Percentiles rank a stretch among this genome's conserved stretches.
Conservation (phyloP, 2,329 filamentous ascomycete genomes). For the Furcasterigmium furcatum region DNA sequence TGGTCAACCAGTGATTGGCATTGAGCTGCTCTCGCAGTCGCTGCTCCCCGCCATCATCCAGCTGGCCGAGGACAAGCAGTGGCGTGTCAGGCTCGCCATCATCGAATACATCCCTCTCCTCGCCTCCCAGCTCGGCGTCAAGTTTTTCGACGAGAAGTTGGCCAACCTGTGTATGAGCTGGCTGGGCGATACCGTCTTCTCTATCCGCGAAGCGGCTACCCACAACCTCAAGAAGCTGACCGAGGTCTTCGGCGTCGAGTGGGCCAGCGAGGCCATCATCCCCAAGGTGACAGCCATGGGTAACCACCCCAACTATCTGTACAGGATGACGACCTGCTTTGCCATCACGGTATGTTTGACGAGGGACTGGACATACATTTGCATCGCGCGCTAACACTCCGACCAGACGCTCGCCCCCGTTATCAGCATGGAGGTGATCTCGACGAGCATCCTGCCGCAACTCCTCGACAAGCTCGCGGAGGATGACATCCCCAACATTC, state of each 20-base stretch:
- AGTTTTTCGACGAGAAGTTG: slow-evolving; percentile 98
- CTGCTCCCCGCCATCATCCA: slow-evolving; percentile 96
- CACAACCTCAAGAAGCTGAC: slow-evolving; percentile 98
- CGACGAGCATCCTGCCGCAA: slow-evolving; percentile 79
- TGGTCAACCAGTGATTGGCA: slow-evolving; percentile 74
- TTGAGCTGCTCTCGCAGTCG: slow-evolving; percentile 93
- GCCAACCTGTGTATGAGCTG: slow-evolving; percentile 96
- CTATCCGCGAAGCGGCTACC: slow-evolving; percentile 94
- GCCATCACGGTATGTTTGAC: slow-evolving; percentile 79
- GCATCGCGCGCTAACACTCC: slow-evolving; percentile 19
- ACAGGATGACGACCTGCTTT: slow-evolving; percentile 99
- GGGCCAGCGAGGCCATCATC: slow-evolving; percentile 95
- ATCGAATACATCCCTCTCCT: slow-evolving; percentile 98
- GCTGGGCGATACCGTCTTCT: slow-evolving; percentile 98
- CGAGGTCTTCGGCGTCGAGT: slow-evolving; percentile 96
- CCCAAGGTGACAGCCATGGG: slow-evolving; percentile 99
- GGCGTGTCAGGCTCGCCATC: slow-evolving; percentile 95
- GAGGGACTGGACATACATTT: background rate
- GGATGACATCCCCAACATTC: slow-evolving; percentile 97
- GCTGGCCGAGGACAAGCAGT: slow-evolving; percentile 98
- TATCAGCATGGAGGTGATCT: slow-evolving; percentile 89
- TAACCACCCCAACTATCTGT: slow-evolving; percentile 96
- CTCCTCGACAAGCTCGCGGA: slow-evolving; percentile 93
- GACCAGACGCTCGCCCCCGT: slow-evolving; percentile 85
- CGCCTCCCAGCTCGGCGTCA: slow-evolving; percentile 89